Conservation (phyloP, 2,329 filamentous ascomycete genomes). For the Trichophyton schoenleinii region DNA sequence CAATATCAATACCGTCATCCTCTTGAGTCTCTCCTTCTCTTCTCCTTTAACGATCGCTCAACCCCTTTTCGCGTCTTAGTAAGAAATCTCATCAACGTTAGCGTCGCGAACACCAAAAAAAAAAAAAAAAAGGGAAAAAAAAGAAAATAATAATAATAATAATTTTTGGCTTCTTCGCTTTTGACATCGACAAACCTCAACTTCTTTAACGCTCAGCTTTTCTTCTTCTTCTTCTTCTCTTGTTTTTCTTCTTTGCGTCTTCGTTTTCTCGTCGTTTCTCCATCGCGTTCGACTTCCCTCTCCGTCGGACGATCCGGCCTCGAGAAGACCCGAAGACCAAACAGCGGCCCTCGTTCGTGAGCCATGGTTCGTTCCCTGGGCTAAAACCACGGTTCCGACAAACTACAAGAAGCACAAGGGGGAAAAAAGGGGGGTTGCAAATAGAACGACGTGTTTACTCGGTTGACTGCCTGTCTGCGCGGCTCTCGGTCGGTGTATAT, state of each 20-base stretch:
- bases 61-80: conserved; percentile 2
- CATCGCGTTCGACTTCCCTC: not conserved
- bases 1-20: no score
- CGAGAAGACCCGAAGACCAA: not conserved
- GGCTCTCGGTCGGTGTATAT: not conserved
- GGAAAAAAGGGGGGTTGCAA: not conserved
- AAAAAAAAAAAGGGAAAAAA: no score
- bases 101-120: not conserved
- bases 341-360: conserved; percentile 14
- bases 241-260: not conserved
- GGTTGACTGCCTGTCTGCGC: conserved; percentile 12
- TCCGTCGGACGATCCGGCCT: not conserved
- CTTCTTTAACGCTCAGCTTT: not conserved
- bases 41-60: not conserved
- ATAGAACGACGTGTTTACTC: conserved; percentile 14
- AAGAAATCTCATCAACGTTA: not conserved
- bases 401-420: not conserved
- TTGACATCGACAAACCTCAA: not conserved
- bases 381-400: conserved; percentile 18
- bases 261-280: not conserved
- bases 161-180: not conserved
- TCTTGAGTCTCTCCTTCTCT: not conserved
- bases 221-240: not conserved
- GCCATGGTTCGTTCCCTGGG: conserved; percentile 24
- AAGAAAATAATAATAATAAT: not conserved